Percentiles rank a stretch among this genome's conserved stretches.
phyloP scores from a whole-genome alignment of 2,329 filamentous ascomycete species.

The Penicillium sumatraense region DNA sequence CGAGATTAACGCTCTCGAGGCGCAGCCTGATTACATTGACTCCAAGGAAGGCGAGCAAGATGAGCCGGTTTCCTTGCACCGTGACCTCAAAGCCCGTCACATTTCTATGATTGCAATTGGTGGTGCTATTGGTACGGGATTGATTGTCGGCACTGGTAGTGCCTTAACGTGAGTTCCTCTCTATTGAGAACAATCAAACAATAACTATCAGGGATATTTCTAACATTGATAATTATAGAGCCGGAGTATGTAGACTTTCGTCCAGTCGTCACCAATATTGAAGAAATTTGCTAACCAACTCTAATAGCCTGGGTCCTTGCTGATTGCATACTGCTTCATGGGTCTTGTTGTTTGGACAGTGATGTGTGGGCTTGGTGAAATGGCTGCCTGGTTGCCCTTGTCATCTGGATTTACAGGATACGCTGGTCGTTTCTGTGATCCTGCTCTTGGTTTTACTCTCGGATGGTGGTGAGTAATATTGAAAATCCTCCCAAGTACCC shows the following conservation, averaged over 20 bases:
- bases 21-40: constrained; percentile 8
- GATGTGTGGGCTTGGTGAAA: constrained; percentile 81
- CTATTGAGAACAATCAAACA: neutral
- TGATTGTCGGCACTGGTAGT: constrained; percentile 47
- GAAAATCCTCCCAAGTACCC: too few species aligned
- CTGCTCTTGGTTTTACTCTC: constrained; percentile 77
- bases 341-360: constrained; percentile 73
- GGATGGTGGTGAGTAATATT: constrained; percentile 70
- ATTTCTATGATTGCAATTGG: constrained; percentile 42
- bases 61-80: constrained; percentile 8
- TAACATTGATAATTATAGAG: constrained; percentile 27
- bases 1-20: constrained; percentile 15
- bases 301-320: constrained; percentile 43
- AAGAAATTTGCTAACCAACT: constrained; percentile 6
- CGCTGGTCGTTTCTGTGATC: constrained; percentile 77
- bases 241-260: constrained; percentile 38
- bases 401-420: constrained; percentile 81
- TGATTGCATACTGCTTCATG: constrained; percentile 50
- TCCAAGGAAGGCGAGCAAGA: constrained; percentile 7
- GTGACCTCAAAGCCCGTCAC: constrained; percentile 16
- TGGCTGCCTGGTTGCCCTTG: constrained; percentile 81
- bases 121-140: constrained; percentile 49
- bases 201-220: neutral
- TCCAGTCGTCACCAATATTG: neutral
- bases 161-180: constrained; percentile 15